Conservation (phyloP, 164 flowering plant genomes). For the Tinospora cordifolia region DNA sequence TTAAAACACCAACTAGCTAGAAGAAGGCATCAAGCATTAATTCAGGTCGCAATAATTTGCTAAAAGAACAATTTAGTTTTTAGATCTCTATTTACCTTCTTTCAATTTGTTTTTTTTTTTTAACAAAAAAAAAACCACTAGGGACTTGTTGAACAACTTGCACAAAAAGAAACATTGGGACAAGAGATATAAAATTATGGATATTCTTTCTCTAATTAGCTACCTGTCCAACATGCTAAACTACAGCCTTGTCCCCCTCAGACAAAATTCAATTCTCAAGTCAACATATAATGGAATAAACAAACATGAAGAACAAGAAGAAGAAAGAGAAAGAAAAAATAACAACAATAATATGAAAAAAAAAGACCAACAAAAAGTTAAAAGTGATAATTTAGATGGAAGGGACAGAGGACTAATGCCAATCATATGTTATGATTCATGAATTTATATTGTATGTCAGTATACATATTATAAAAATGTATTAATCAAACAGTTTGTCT, state of each 20-base stretch:
- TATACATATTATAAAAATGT: background rate
- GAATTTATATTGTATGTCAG: background rate
- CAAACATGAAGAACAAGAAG: background rate
- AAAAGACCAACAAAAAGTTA: conserved; percentile 1
- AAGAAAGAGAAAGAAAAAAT: background rate
- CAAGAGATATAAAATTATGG: conserved; percentile 9
- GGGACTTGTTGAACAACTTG: background rate
- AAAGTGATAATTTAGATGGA: background rate
- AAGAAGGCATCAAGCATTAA: background rate
- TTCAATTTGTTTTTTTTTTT: background rate
- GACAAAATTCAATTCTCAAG: conserved; percentile 27
- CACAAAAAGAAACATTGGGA: conserved; percentile 8
- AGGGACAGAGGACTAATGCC: conserved; percentile 6
- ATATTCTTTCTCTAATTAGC: conserved; percentile 21
- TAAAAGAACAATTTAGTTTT: background rate
- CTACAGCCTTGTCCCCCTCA: conserved; percentile 35
- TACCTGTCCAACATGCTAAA: conserved; percentile 44
- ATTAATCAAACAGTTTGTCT: background rate
- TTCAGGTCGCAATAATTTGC: background rate
- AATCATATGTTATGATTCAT: conserved; percentile 8
- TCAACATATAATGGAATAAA: conserved; percentile 13
- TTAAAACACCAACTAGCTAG: no score
- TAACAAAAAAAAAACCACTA: background rate
- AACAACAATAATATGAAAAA: background rate
- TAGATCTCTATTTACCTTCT: background rate